Conservation (phyloP, 495 filamentous ascomycete species). For the Delitschia confertaspora region DNA sequence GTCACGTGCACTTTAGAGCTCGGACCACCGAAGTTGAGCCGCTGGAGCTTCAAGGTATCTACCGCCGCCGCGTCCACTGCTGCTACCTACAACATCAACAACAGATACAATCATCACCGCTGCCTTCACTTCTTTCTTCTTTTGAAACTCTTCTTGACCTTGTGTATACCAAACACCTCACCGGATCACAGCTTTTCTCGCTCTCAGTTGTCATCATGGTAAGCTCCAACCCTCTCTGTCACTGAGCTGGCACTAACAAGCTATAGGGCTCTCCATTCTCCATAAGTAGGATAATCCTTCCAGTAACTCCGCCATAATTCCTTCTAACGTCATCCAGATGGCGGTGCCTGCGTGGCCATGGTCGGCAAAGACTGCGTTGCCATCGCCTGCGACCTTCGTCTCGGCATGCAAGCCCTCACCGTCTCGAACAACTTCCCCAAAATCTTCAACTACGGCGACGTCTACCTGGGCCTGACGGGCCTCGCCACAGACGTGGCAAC, state of each 20-base stretch:
- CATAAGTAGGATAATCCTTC: slow-evolving; percentile 20
- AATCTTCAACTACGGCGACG: slow-evolving; percentile 94
- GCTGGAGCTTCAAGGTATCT: slow-evolving; percentile 15
- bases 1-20: slow-evolving; percentile 5
- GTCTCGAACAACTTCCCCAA: slow-evolving; percentile 99
- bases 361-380: slow-evolving; percentile 98
- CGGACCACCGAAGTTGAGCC: not conserved
- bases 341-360: slow-evolving; percentile 95
- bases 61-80: not conserved
- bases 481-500: slow-evolving; percentile 93
- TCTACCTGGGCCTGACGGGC: slow-evolving; percentile 93
- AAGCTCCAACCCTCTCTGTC: slow-evolving; percentile 5
- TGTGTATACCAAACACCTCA: not conserved
- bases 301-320: not conserved
- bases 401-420: slow-evolving; percentile 92
- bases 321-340: slow-evolving; percentile 50
- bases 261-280: slow-evolving; percentile 24
- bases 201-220: slow-evolving; percentile 21
- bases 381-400: slow-evolving; percentile 96
- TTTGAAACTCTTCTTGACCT: not conserved
- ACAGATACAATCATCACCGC: slow-evolving; percentile 5
- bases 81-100: slow-evolving; percentile 19
- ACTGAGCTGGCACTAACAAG: slow-evolving; percentile 17
- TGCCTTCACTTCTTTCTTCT: not conserved
- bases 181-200: not conserved